Conservation (phyloP, 176 grass and related monocot species). For the Urochloa ruziziensis region DNA sequence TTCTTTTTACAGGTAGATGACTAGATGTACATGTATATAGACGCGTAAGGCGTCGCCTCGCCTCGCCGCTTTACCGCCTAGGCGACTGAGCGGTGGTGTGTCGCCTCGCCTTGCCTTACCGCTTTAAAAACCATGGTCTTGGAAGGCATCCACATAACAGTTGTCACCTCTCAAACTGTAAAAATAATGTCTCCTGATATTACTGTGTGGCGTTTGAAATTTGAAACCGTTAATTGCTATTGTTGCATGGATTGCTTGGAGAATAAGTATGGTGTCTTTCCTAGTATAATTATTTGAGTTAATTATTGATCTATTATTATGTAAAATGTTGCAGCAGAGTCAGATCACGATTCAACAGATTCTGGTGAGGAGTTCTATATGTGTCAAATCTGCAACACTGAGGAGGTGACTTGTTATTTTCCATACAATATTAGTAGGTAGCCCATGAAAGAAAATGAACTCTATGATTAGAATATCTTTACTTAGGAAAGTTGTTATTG, state of each 20-base stretch:
- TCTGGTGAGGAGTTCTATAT: conserved; percentile 85
- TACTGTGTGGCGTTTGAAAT: not conserved
- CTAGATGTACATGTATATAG: too few relatives aligned
- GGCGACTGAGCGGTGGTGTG: too few relatives aligned
- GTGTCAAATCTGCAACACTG: conserved; percentile 85
- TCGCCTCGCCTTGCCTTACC: too few relatives aligned
- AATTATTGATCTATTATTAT: conserved; percentile 15
- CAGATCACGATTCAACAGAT: conserved; percentile 76
- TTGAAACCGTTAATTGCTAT: conserved; percentile 13
- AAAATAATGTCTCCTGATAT: not conserved
- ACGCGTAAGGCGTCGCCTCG: too few relatives aligned
- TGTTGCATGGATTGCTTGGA: conserved; percentile 21
- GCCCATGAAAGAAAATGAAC: not conserved
- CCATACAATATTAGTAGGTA: not conserved
- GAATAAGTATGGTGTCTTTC: conserved; percentile 23
- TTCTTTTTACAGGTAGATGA: too few relatives aligned
- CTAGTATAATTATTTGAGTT: not conserved
- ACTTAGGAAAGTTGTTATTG: not conserved
- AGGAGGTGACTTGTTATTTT: conserved; percentile 64
- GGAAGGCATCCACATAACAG: not conserved
- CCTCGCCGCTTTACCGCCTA: too few relatives aligned
- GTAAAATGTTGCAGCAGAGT: conserved; percentile 47
- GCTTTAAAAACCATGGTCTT: too few relatives aligned
- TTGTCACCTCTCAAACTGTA: not conserved
- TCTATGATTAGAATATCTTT: not conserved